Conservation (phyloP, 768 basidiomycete species). For the Lyophyllum shimeji region DNA sequence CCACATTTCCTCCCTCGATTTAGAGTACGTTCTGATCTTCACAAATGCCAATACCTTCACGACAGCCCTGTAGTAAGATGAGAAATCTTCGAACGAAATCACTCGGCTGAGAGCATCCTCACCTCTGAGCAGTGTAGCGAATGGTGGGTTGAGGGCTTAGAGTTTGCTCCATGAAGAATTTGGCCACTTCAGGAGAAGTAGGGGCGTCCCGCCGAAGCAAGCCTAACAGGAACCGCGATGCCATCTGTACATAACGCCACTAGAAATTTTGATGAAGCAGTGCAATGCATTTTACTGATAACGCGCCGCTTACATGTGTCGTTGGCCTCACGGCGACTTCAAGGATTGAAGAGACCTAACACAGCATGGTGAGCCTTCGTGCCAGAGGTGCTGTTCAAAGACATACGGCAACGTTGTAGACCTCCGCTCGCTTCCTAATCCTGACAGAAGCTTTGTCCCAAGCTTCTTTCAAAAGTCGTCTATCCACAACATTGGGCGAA, state of each 20-base stretch:
- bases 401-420: constrained; percentile 52
- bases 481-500: constrained; percentile 39
- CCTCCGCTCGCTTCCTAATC: constrained; percentile 40
- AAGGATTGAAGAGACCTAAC: constrained; percentile 61
- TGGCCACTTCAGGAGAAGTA: constrained; percentile 51
- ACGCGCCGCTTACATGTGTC: constrained; percentile 62
- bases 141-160: constrained; percentile 74
- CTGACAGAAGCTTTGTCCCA: constrained; percentile 41
- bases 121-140: constrained; percentile 66
- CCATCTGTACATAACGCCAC: constrained; percentile 85
- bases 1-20: constrained; percentile 68
- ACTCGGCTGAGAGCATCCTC: constrained; percentile 6
- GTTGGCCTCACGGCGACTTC: constrained; percentile 57
- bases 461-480: constrained; percentile 42
- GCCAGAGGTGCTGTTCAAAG: background rate
- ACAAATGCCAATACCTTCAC: constrained; percentile 65
- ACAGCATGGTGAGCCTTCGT: constrained; percentile 11
- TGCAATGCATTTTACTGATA: background rate
- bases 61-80: constrained; percentile 47
- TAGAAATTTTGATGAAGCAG: constrained; percentile 26
- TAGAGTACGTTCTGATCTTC: constrained; percentile 75
- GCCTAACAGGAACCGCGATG: constrained; percentile 56
- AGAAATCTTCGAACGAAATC: constrained; percentile 3
- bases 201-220: constrained; percentile 64
- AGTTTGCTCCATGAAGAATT: constrained; percentile 64